phyloP scores from a whole-genome alignment of 2,329 filamentous ascomycete species.

The Tolypocladium cylindrosporum region DNA sequence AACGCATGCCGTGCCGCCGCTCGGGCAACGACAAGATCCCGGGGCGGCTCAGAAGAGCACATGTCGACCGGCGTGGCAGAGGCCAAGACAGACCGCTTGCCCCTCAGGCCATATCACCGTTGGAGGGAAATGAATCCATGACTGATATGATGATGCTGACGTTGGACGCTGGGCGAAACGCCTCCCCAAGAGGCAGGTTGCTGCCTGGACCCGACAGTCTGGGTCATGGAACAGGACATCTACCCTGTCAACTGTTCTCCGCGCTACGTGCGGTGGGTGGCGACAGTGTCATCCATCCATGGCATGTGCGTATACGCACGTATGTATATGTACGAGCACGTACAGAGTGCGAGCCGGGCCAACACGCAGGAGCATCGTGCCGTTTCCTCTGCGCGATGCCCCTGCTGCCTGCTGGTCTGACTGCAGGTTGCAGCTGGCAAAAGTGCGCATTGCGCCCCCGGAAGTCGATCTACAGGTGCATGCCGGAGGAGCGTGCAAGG shows the following conservation, averaged over 20 bases:
- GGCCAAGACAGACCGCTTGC: no score
- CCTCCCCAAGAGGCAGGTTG: slow-evolving; percentile 3
- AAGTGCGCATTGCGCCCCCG: not conserved
- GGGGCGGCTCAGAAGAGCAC: not conserved
- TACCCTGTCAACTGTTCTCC: not conserved
- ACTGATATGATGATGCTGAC: not conserved
- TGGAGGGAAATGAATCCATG: not conserved
- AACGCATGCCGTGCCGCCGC: not conserved
- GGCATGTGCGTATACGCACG: not conserved
- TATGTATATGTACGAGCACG: not conserved
- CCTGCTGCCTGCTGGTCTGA: not conserved
- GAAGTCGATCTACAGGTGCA: not conserved
- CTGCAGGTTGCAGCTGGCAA: not conserved
- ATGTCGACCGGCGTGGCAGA: not conserved
- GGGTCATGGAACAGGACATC: slow-evolving; percentile 2
- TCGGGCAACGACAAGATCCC: not conserved
- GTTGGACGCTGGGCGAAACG: slow-evolving; percentile 4
- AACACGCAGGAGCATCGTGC: not conserved
- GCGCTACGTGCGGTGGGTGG: not conserved
- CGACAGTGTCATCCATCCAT: not conserved
- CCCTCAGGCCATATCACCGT: not conserved
- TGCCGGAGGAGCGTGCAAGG: not conserved
- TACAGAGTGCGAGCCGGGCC: not conserved
- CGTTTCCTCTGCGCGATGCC: not conserved
- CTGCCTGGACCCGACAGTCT: slow-evolving; percentile 5